Evolutionary conservation across 805 yeast species (phyloP), one percentile per base, ranked within the genome.

Genomic region (Nakazawaea wyomingensis): DNA sequence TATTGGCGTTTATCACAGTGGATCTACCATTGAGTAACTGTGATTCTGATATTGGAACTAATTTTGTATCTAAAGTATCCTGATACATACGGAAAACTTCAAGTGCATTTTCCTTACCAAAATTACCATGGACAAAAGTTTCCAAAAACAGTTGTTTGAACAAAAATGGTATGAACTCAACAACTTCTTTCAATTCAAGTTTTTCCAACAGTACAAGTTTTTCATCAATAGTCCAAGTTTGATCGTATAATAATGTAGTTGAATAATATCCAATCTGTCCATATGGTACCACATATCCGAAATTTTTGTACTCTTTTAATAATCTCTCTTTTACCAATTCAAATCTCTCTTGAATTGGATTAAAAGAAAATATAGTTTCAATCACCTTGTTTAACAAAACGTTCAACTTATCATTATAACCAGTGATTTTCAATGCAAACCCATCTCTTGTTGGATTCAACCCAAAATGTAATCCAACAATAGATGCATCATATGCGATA

Each of bases 371-470:
- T 33, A 91, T 51, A 9, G 74, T 74, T 17, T 68, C 67, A 39
- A 87, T 60, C 20, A 90, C 76, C 44, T 78, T 72, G 37, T 73
- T 75, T 20, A 87, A 62, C 34, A 91, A 69, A 11, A 71, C 73
- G 16, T 75, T 71, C 36, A 88, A 65, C 55, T 91, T 91, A 60
- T 93, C 91, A 51, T 85, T 86, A 60, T 82, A 93, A 2, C 99
- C 99, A 31, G 72, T 68, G 18, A 88, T 68, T 37, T 76, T 76
- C 34, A 91, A 56, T 31, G 75, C 73, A 32, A 90, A 54, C 0
- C 96, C 96, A 50, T 82, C 88, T 48, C 82, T 73, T 43, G 82
- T 76, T 46, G 75, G 66, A 24, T 70, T 61, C 32, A 90, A 69
- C 2, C 71, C 62, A 46, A 80, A 79, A 40, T 71, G 65, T 45